These are phyloP conservation scores for Silene conica DNA, from an alignment of 148 eudicot species.

Conservation along the genomic window DNA sequence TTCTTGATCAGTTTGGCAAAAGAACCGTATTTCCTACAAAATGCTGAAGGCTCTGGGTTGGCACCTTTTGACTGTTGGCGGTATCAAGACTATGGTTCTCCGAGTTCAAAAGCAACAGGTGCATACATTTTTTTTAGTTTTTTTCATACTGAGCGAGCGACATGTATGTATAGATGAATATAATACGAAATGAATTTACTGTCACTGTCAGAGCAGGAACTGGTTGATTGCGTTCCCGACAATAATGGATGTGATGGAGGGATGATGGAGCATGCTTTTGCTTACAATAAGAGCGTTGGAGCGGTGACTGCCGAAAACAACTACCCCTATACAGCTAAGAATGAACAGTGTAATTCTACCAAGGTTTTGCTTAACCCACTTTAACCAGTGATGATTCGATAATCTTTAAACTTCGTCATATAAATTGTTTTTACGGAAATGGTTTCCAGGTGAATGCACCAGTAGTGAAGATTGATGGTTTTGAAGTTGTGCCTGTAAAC, in stretches of 20 bases:
- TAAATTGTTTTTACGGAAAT: neutral
- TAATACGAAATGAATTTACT: too few species aligned
- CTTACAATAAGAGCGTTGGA: constrained; percentile 57
- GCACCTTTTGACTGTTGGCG: too few species aligned
- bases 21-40: too few species aligned
- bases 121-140: too few species aligned
- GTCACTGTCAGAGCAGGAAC: constrained; percentile 72
- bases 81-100: too few species aligned
- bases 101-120: too few species aligned
- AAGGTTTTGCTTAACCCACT: constrained; percentile 31
- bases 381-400: neutral
- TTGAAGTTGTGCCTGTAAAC: neutral
- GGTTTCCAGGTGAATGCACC: neutral
- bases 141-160: too few species aligned
- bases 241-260: constrained; percentile 76
- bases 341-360: constrained; percentile 47
- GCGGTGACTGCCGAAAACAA: constrained; percentile 56
- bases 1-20: too few species aligned
- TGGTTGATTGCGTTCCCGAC: constrained; percentile 57
- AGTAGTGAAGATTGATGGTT: neutral
- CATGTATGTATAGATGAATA: too few species aligned
- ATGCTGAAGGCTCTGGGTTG: too few species aligned
- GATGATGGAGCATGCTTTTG: constrained; percentile 73
- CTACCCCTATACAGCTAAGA: constrained; percentile 66
- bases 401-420: too few species aligned